A percentile compares a stretch with the other conserved stretches of the same genome.
phyloP scores from a whole-genome alignment of 805 yeast species.

The Gaillardinia entomophila region DNA sequence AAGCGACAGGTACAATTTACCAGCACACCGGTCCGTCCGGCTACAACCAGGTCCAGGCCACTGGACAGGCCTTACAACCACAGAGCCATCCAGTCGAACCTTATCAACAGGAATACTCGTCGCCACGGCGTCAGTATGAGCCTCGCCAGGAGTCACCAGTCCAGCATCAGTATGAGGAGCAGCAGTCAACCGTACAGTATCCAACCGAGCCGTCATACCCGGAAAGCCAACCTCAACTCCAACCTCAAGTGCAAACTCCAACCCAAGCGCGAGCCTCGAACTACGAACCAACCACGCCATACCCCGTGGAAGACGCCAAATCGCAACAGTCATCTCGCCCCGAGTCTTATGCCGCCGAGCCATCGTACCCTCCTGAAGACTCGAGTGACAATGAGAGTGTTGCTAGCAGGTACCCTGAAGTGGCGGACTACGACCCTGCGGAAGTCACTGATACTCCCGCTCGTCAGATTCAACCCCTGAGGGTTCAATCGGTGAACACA shows the following conservation, averaged over 20 bases:
- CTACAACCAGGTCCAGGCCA: too few relatives aligned
- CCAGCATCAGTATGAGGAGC: not conserved
- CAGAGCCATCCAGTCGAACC: not conserved
- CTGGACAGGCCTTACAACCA: too few relatives aligned
- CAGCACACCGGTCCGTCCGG: too few relatives aligned
- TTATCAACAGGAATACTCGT: slow-evolving; percentile 1
- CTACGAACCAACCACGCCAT: slow-evolving; percentile 1
- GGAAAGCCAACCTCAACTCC: slow-evolving; percentile 2
- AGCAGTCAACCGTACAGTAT: not conserved
- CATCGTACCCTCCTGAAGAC: slow-evolving; percentile 10
- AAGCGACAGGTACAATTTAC: too few relatives aligned
- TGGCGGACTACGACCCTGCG: slow-evolving; percentile 2
- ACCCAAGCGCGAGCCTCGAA: slow-evolving; percentile 5
- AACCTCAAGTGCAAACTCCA: slow-evolving; percentile 5
- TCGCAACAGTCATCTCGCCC: not conserved
- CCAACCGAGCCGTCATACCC: slow-evolving; percentile 1
- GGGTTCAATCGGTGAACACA: slow-evolving; percentile 7
- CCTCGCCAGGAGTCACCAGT: slow-evolving; percentile 3
- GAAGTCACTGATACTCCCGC: slow-evolving; percentile 2
- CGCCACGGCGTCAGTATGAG: slow-evolving; percentile 2
- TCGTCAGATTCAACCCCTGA: not conserved
- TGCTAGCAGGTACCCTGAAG: slow-evolving; percentile 12
- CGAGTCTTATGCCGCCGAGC: slow-evolving; percentile 5
- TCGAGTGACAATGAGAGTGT: slow-evolving; percentile 11
- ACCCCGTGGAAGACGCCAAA: not conserved